Base-by-base conservation (phyloP, 352 stramenopile genomes). In the Discostella stelligera region DNA sequence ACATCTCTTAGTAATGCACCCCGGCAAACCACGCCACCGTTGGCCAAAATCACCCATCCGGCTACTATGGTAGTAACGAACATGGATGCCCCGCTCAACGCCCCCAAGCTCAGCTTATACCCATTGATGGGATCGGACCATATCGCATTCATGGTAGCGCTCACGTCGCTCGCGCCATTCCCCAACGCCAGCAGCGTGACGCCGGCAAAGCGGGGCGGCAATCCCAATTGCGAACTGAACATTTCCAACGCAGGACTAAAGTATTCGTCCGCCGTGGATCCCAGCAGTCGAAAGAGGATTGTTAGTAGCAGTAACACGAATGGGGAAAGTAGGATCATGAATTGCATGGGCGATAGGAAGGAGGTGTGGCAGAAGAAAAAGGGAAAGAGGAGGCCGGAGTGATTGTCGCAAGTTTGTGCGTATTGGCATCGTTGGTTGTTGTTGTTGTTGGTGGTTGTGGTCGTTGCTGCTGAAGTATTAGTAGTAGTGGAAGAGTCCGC, bases 171-270 rank as follows among this genome's bases (percentile, higher is more conserved):
- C n/a, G 96, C 95, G 68, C 96, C 93, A 80, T 99, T 99, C 11
- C 96, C 96, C 69, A 99, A 96, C 52, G 96, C 95, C 30, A 99
- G 83, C 55, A 98, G 96, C 14, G 96, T 98, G 59, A 98, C 96
- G 27, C 96, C 96, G 13, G 95, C 95, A 25, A 98, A 94, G 48
- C 67, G 78, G 0, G 78, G 81, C 10, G 74, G 75, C 0, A 87
- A 62, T 16, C 72, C 79, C 10, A 84, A 41, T 74, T 95, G 91
- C 32, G 96, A 88, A 46, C 93, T 97, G 61, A 98, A 95, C 79
- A 87, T 95, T 21, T 95, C 95, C 16, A 98, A 90, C 9, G 94
- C 96, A 0, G 95, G 95, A 0, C 91, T 97, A 78, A 98, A 98
- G 86, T 74, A 80, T 46, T 95, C 94, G 48, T 98, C 95, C 0